Base-by-base conservation (phyloP, 345 rosid genomes). In the Hypericum androsaemum region DNA sequence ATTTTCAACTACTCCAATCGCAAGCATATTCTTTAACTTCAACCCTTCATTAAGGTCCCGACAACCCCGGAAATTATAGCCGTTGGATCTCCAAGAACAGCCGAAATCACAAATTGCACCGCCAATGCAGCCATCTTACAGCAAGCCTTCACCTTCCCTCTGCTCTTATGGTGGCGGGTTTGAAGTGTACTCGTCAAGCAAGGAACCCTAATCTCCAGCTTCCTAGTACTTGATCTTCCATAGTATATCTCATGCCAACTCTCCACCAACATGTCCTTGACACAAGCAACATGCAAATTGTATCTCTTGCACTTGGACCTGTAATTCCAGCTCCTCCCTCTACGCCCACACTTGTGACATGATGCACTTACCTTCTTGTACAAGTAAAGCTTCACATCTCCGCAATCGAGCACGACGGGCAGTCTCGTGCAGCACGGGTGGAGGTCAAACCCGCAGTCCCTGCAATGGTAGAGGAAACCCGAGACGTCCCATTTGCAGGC, bases 271-370 rank as follows among this genome's bases (percentile, higher is more conserved):
- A 74, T 22, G 68, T 71, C 75, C 62, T 71, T 71, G 6, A 64
- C 79, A 60, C 82, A 77, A 6, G 71, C 59, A n/a, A 77, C 77
- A 15, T 77, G 82, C 28, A 77, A 72, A 57, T 69, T 71, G 37
- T 71, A 74, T 4, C 36, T 48, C 73, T 67, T 74, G 54, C 77
- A 68, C 15, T 40, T 45, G 0, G 75, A 66, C 59, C 74, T 54
- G 56, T 77, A 77, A 17, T 58, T 62, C 82, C 79, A 77, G 6
- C 82, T 72, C 0, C 37, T 37, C 5, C 75, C 75, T 57, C 59
- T 61, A 10, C 69, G 53, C 0, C 79, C 75, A 12, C 77, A 77
- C 7, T 52, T 63, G 43, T 69, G 73, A 55, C 77, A 71, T 0
- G 73, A 43, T 41, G 66, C 54, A 0, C 71, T 62, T 5, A 73